Conservation (phyloP, 129 eudicot species). For the Pulicaria dysenterica region DNA sequence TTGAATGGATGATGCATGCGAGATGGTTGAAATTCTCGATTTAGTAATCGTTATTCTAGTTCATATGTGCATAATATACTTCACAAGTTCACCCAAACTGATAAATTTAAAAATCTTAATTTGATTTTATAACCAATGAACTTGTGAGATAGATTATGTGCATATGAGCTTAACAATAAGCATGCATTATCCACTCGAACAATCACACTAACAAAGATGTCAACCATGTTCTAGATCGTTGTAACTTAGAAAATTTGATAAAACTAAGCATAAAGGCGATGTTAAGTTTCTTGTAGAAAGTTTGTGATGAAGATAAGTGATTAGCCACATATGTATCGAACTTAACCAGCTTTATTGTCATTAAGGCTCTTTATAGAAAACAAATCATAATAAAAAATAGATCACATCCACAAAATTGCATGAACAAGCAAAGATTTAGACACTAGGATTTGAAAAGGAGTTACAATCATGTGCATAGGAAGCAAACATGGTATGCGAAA, state of each 20-base stretch:
- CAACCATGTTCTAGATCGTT: background rate
- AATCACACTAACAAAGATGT: background rate
- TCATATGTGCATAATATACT: background rate
- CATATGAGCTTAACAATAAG: background rate
- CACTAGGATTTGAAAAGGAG: background rate
- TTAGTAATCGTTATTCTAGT: background rate
- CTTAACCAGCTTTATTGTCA: background rate
- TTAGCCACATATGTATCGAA: background rate
- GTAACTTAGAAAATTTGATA: background rate
- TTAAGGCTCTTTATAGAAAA: slow-evolving; percentile 5
- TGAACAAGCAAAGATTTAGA: slow-evolving; percentile 14
- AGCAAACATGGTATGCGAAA: slow-evolving; percentile 9
- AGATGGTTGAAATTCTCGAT: background rate
- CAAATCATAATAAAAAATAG: background rate
- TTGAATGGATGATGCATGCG: background rate
- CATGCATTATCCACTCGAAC: background rate
- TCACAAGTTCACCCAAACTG: background rate
- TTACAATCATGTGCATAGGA: slow-evolving; percentile 4
- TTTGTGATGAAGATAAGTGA: background rate
- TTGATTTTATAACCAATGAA: too few species aligned
- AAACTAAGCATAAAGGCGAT: background rate
- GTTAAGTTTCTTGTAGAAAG: too few species aligned
- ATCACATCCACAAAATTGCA: background rate
- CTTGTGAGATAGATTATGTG: too few species aligned
- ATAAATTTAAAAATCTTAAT: too few species aligned